phyloP scores from a whole-genome alignment of 176 grass and related monocot species.

The Aegilops tauschii region DNA sequence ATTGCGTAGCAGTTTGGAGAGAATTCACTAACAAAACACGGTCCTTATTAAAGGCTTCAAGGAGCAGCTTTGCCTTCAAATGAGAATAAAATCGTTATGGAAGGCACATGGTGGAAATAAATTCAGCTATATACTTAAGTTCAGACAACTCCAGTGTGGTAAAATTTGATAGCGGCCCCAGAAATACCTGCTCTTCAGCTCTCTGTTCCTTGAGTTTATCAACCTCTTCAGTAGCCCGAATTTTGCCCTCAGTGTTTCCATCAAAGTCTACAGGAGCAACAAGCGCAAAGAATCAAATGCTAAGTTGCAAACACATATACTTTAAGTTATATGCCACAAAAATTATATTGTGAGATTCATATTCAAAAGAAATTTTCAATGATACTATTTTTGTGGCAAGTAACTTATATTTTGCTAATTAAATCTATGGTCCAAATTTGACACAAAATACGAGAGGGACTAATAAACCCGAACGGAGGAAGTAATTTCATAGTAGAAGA shows the following conservation, averaged over 20 bases:
- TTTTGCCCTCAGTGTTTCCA: conserved; percentile 81
- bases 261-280: conserved; percentile 59
- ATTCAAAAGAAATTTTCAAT: too few relatives aligned
- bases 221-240: conserved; percentile 65
- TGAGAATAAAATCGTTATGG: conserved; percentile 9
- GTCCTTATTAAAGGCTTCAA: conserved; percentile 90
- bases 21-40: conserved; percentile 67
- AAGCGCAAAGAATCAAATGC: background rate
- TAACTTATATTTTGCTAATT: too few relatives aligned
- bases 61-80: conserved; percentile 56
- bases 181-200: conserved; percentile 83
- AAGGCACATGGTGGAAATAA: background rate
- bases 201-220: conserved; percentile 83
- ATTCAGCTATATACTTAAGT: conserved; percentile 29
- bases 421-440: too few relatives aligned
- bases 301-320: background rate
- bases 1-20: conserved; percentile 48
- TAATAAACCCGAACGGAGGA: too few relatives aligned
- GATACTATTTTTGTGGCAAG: too few relatives aligned
- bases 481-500: background rate
- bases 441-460: too few relatives aligned
- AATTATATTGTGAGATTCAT: too few relatives aligned
- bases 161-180: background rate
- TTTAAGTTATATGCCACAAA: background rate
- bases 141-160: background rate